These are phyloP conservation scores for Grammothele lineata DNA, from an alignment of 768 basidiomycete species.

Conservation along the genomic window DNA sequence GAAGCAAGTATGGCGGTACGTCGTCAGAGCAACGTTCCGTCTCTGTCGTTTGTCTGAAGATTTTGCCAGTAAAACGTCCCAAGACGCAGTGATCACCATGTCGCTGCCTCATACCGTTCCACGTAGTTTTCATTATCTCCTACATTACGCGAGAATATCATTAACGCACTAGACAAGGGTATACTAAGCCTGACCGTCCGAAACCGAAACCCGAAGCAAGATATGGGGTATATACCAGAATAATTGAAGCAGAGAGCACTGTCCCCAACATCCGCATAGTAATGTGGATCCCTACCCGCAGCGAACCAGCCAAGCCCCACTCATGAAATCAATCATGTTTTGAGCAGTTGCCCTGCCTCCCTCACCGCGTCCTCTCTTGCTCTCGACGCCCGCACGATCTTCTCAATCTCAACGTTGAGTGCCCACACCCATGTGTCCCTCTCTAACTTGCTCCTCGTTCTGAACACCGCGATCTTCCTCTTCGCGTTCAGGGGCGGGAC, in stretches of 20 bases:
- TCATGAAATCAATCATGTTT: too few relatives aligned
- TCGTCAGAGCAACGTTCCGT: constrained; percentile 13
- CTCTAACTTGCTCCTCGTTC: constrained; percentile 80
- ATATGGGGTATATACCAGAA: too few relatives aligned
- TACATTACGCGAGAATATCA: too few relatives aligned
- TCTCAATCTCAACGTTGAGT: constrained; percentile 86
- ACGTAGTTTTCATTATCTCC: too few relatives aligned
- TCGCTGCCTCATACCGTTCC: too few relatives aligned
- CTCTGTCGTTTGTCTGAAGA: constrained; percentile 23
- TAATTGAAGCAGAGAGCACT: too few relatives aligned
- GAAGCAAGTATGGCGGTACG: constrained; percentile 92
- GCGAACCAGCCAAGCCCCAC: too few relatives aligned
- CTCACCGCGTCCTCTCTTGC: constrained; percentile 65
- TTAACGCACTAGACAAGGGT: too few relatives aligned
- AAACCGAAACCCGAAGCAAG: too few relatives aligned
- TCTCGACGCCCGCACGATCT: constrained; percentile 55
- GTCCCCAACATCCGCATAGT: too few relatives aligned
- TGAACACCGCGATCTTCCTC: constrained; percentile 59
- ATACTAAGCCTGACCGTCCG: too few relatives aligned
- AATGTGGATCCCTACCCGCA: too few relatives aligned
- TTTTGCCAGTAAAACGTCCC: constrained; percentile 70
- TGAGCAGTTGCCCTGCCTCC: constrained; percentile 58
- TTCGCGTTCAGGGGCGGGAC: constrained; percentile 54
- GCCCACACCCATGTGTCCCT: constrained; percentile 96
- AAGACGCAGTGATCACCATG: constrained; percentile 45